Base-by-base conservation (phyloP, 2,329 filamentous ascomycete genomes). In the Penicillium olsonii region DNA sequence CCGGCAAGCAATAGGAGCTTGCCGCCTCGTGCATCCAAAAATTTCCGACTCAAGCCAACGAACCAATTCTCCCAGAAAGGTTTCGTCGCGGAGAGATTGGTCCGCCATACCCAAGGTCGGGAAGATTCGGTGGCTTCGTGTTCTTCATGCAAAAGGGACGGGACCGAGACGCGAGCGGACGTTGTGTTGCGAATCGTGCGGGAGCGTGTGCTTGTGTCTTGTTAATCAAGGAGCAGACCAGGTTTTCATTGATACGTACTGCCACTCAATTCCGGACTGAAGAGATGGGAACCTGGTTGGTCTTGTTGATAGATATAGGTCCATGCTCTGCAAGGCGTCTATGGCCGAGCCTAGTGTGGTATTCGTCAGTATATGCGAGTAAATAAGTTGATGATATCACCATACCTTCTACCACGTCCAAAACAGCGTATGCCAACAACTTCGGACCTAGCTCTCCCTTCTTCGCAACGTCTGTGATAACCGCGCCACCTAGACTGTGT, bases 11-110 rank as follows among this genome's bases (percentile, higher is more conserved):
- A 73, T 42, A 96, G 74, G 53, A 95, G 70, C 70, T 96, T 96
- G 8, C 91, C 92, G 22, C 90, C 92, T 54, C 81, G 84, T 0
- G 88, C 89, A 44, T 79, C 80, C 37, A 96, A 78, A 66, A 97
- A 99, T 72, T 95, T 96, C 62, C 83, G 83, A 68, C 90, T 95
- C 61, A 97, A 78, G 0, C 91, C 91, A 10, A 83, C 79, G 65
- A 96, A 97, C 92, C 92, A 99, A 57, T 84, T 87, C 68, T 94
- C 87, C 92, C 92, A 99, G 69, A 92, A 97, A 0, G 88, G 84
- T 64, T 95, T 87, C 8, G 94, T 97, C 31, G 84, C 83, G 0
- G 80, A 83, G 20, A 97, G 78, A 65, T 96, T 85, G 3, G 94
- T 97, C 57, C 85, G 80, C 94, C 94, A 99, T 49, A 80, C 80